Evolutionary conservation across 2,329 filamentous ascomycete genomes (phyloP).

Genomic region (Pseudogymnoascus sp.): DNA sequence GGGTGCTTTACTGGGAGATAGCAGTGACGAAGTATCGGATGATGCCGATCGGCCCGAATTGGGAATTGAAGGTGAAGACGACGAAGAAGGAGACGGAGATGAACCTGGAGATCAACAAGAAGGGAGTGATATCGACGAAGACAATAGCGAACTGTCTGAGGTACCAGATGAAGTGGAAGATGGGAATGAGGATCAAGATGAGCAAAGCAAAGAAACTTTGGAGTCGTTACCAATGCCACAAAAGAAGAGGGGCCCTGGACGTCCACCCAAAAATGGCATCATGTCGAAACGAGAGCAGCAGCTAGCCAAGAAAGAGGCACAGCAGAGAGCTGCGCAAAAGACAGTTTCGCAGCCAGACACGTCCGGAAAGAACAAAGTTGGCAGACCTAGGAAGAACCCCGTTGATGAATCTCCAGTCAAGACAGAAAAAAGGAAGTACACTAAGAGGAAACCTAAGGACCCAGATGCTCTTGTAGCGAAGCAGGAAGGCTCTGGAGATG

Average conservation of each 20-base stretch:
- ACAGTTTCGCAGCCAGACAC: slow-evolving; percentile 32
- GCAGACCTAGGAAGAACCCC: slow-evolving; percentile 56
- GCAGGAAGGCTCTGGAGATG: slow-evolving; percentile 44
- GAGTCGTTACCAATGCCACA: slow-evolving; percentile 26
- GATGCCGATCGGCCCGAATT: slow-evolving; percentile 10
- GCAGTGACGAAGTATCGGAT: slow-evolving; percentile 35
- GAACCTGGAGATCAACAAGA: slow-evolving; percentile 25
- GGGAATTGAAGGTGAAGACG: slow-evolving; percentile 17
- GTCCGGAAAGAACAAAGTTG: slow-evolving; percentile 51
- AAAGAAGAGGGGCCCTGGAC: slow-evolving; percentile 58
- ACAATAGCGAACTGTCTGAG: slow-evolving; percentile 17
- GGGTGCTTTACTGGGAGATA: slow-evolving; percentile 46
- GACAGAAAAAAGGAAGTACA: slow-evolving; percentile 59
- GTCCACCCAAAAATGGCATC: slow-evolving; percentile 73
- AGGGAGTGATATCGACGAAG: slow-evolving; percentile 22
- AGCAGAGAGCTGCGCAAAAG: slow-evolving; percentile 54
- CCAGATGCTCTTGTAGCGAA: slow-evolving; percentile 36
- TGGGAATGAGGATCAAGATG: slow-evolving; percentile 17
- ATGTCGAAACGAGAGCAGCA: slow-evolving; percentile 72
- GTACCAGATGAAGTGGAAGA: slow-evolving; percentile 17
- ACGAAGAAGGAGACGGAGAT: slow-evolving; percentile 23
- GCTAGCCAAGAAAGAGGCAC: slow-evolving; percentile 50
- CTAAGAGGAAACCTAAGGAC: slow-evolving; percentile 51
- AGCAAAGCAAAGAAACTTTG: background rate
- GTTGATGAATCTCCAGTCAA: slow-evolving; percentile 47